These are phyloP conservation scores for Globisporangium carolinianum DNA, from an alignment of 352 stramenopile species.

Conservation along the genomic window DNA sequence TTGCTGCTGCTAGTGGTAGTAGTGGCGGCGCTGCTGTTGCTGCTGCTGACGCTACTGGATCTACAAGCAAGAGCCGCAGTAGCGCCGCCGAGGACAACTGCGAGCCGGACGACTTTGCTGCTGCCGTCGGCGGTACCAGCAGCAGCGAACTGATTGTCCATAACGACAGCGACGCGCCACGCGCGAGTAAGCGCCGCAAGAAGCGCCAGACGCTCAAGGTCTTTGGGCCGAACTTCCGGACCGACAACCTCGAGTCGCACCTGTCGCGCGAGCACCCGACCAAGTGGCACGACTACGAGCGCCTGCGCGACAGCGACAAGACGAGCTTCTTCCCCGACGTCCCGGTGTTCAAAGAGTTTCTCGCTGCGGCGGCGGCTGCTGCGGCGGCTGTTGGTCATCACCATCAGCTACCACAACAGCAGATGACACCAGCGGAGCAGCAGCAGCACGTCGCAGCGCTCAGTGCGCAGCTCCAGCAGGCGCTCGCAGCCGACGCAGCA, in stretches of 20 bases:
- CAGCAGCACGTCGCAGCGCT: slow-evolving; percentile 1
- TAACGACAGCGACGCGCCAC: slow-evolving; percentile 4
- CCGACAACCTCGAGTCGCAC: slow-evolving; percentile 50
- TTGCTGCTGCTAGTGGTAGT: neutral
- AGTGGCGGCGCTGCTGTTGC: neutral
- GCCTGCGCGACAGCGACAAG: slow-evolving; percentile 35
- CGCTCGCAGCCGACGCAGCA: neutral
- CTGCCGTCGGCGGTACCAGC: neutral
- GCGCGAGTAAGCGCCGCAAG: slow-evolving; percentile 30
- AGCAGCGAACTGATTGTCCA: neutral
- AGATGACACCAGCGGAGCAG: neutral
- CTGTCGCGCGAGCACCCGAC: slow-evolving; percentile 37
- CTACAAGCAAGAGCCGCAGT: neutral
- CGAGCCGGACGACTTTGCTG: slow-evolving; percentile 11
- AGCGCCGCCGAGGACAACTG: neutral
- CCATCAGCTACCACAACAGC: slow-evolving; percentile 3
- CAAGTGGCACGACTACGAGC: slow-evolving; percentile 48
- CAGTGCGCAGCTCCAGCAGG: neutral
- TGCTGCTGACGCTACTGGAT: neutral
- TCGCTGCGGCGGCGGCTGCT: slow-evolving; percentile 2
- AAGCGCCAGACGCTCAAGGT: slow-evolving; percentile 58
- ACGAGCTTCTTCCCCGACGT: slow-evolving; percentile 34
- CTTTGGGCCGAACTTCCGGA: slow-evolving; percentile 51
- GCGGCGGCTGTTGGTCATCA: neutral
- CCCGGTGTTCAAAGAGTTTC: slow-evolving; percentile 20